Base-by-base conservation (phyloP, 768 basidiomycete species). In the Candolleomyces aberdarensis region DNA sequence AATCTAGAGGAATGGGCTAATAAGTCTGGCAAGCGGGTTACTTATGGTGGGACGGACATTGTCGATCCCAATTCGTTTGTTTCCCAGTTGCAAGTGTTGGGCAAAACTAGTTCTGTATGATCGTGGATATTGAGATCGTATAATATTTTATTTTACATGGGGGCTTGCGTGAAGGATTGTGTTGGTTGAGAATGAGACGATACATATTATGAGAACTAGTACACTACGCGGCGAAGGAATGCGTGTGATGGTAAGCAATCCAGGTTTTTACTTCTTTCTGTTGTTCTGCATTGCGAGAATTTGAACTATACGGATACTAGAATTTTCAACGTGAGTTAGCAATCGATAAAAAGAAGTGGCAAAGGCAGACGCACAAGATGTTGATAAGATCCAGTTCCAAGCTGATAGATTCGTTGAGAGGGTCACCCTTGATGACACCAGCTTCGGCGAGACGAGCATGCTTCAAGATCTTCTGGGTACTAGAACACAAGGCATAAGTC, bases 31-130 rank as follows among this genome's bases (percentile, higher is more conserved):
- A 93, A 94, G 74, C 80, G 85, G 63, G 85, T 98, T 49, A 91
- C 92, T 40, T 99, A 99, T 71, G 97, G 97, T 17, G 92, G 93
- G 19, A 98, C 96, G 17, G 97, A 98, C 71, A 95, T 99, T 44
- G 69, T 97, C 52, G 91, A 94, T 67, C 97, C 97, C 5, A 86
- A 83, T 70, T 86, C 87, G 51, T 98, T 99, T 70, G 80, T 98
- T 19, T 75, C 79, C 36, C 79, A 89, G 31, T 72, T 98, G 65
- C 86, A 85, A 56, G 80, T 77, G 46, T 74, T 94, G 17, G 89
- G 89, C 1, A 84, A 80, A 66, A 61, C 68, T n/a, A 71, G 70
- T n/a, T 54, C 66, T 53, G 59, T 51, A 50, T 67, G 20, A 56
- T 56, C 44, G 3, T 3, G 44, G 44, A 36, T 36, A 36, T 36